Conservation (phyloP, 352 stramenopile species). For the Globisporangium nunn region DNA sequence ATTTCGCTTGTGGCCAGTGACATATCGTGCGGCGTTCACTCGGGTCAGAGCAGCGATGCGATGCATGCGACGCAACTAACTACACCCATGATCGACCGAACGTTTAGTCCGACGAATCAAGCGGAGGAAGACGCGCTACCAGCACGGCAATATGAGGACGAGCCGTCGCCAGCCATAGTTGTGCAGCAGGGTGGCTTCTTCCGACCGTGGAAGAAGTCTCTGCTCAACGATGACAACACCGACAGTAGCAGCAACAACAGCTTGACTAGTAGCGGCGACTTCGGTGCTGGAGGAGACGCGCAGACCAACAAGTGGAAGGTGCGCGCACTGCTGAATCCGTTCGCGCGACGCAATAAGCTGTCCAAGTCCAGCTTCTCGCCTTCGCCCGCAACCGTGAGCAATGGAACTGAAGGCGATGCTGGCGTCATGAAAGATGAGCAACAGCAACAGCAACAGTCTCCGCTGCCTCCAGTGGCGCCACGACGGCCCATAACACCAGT, state of each 20-base stretch:
- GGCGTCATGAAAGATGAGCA: slow-evolving; percentile 7
- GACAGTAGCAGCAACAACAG: slow-evolving; percentile 14
- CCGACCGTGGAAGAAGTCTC: slow-evolving; percentile 43
- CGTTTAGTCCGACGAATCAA: background rate
- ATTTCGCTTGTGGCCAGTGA: background rate
- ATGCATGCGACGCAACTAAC: background rate
- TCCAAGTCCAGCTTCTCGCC: background rate
- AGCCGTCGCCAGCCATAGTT: slow-evolving; percentile 1
- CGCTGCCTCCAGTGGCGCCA: slow-evolving; percentile 2
- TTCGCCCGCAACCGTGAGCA: background rate
- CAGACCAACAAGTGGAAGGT: slow-evolving; percentile 65
- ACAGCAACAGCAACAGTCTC: background rate
- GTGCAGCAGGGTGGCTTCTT: slow-evolving; percentile 35
- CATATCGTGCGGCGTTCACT: background rate
- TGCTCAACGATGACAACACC: slow-evolving; percentile 11
- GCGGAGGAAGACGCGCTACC: slow-evolving; percentile 8
- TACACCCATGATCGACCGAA: slow-evolving; percentile 3
- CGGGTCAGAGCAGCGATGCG: background rate
- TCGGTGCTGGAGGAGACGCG: slow-evolving; percentile 2
- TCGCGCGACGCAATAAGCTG: slow-evolving; percentile 31
- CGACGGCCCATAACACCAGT: slow-evolving; percentile 11
- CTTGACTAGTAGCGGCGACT: background rate
- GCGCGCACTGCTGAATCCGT: slow-evolving; percentile 60
- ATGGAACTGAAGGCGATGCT: background rate
- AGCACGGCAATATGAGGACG: slow-evolving; percentile 21